Percentiles rank a stretch among this genome's conserved stretches.
phyloP scores from a whole-genome alignment of 2,329 filamentous ascomycete genomes.

The Hypoxylon rubiginosum region DNA sequence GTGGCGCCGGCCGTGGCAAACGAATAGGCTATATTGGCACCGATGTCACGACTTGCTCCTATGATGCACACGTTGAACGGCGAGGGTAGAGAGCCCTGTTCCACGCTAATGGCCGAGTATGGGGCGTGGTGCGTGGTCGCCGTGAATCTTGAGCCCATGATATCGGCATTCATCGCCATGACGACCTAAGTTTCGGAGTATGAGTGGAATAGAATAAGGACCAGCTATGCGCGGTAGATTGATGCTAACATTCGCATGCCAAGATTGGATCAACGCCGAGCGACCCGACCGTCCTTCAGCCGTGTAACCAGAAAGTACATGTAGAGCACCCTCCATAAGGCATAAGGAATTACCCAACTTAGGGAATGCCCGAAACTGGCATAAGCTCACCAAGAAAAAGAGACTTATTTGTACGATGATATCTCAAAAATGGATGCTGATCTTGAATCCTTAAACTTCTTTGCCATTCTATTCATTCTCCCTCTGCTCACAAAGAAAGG shows the following conservation, averaged over 20 bases:
- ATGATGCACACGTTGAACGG: conserved; percentile 7
- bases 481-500: too few relatives aligned
- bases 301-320: too few relatives aligned
- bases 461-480: too few relatives aligned
- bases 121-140: not conserved
- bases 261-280: too few relatives aligned
- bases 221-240: not conserved
- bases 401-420: not conserved
- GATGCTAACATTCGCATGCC: not conserved
- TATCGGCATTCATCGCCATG: not conserved
- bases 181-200: not conserved
- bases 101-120: not conserved
- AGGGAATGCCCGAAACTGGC: too few relatives aligned
- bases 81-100: not conserved
- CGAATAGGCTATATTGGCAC: conserved; percentile 4
- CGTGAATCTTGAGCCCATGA: not conserved
- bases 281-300: too few relatives aligned
- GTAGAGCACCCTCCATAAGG: too few relatives aligned
- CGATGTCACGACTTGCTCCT: conserved; percentile 10
- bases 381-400: too few relatives aligned
- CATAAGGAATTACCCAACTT: too few relatives aligned
- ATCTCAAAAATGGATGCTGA: too few relatives aligned
- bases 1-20: conserved; percentile 4
- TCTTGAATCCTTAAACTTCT: too few relatives aligned
- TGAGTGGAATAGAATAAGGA: not conserved